phyloP scores from a whole-genome alignment of 2,329 filamentous ascomycete species.

The Hymenoscyphus fructigenus region DNA sequence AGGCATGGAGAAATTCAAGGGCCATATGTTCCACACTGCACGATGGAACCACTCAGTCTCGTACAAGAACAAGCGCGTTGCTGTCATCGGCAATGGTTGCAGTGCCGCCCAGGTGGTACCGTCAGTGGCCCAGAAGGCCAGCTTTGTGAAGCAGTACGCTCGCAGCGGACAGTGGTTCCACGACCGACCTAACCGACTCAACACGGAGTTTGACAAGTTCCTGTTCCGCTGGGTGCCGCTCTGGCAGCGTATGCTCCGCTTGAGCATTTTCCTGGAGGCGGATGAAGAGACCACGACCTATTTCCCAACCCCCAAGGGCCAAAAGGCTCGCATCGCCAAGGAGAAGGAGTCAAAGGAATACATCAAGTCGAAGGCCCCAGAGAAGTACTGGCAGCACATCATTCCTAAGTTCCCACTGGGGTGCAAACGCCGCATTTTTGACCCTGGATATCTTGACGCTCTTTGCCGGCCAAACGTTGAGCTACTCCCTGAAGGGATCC shows the following conservation, averaged over 20 bases:
- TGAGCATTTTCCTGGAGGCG: background rate
- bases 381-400: background rate
- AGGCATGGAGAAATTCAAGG: conserved; percentile 34
- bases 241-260: background rate
- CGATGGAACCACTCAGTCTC: conserved; percentile 32
- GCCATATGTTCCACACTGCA: conserved; percentile 35
- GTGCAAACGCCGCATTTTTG: background rate
- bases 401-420: background rate
- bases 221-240: background rate
- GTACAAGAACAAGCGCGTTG: conserved; percentile 32
- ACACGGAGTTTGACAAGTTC: background rate
- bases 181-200: background rate
- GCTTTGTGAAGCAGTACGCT: conserved; percentile 31
- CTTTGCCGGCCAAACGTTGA: background rate
- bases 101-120: conserved; percentile 36
- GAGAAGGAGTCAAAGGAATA: background rate
- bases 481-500: background rate
- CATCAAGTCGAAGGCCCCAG: background rate
- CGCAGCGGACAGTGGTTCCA: conserved; percentile 38
- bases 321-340: background rate
- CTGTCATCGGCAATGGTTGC: conserved; percentile 38
- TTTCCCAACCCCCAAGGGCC: background rate
- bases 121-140: conserved; percentile 25
- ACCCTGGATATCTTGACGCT: background rate
- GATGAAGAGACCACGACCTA: background rate